These are phyloP conservation scores for Fusarium palustre DNA, from an alignment of 2,329 filamentous ascomycete genomes.

Conservation along the genomic window DNA sequence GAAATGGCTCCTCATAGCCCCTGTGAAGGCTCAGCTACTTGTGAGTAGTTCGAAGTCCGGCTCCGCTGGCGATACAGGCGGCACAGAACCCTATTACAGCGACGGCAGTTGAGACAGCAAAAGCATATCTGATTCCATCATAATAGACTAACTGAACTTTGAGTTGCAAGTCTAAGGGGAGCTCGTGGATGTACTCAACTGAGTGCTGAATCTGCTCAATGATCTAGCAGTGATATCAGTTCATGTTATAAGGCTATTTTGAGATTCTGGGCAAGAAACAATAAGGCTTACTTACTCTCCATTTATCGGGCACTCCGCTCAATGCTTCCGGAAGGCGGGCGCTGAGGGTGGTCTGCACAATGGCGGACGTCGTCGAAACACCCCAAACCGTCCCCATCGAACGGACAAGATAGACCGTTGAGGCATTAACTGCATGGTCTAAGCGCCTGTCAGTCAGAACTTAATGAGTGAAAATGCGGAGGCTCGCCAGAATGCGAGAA, in stretches of 20 bases:
- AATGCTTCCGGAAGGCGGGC: constrained; percentile 65
- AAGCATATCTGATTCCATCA: constrained; percentile 66
- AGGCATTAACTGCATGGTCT: constrained; percentile 73
- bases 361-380: constrained; percentile 70
- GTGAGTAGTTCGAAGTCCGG: constrained; percentile 47
- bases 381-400: constrained; percentile 74
- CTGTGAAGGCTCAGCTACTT: constrained; percentile 17
- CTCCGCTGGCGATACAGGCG: constrained; percentile 48
- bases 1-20: background rate
- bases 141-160: constrained; percentile 70
- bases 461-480: background rate
- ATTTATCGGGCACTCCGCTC: constrained; percentile 67
- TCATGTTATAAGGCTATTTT: constrained; percentile 15
- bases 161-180: constrained; percentile 68
- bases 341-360: constrained; percentile 71
- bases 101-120: constrained; percentile 65
- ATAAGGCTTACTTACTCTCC: constrained; percentile 62
- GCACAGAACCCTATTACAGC: constrained; percentile 58
- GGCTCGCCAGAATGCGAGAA: constrained; percentile 68
- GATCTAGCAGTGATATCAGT: constrained; percentile 56
- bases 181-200: constrained; percentile 63
- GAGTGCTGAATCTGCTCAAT: constrained; percentile 73
- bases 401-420: constrained; percentile 72
- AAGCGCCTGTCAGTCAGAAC: background rate
- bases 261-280: constrained; percentile 22